These are phyloP conservation scores for Diversispora epigaea DNA, from an alignment of 192 early-diverging fungal genomes.

Conservation along the genomic window DNA sequence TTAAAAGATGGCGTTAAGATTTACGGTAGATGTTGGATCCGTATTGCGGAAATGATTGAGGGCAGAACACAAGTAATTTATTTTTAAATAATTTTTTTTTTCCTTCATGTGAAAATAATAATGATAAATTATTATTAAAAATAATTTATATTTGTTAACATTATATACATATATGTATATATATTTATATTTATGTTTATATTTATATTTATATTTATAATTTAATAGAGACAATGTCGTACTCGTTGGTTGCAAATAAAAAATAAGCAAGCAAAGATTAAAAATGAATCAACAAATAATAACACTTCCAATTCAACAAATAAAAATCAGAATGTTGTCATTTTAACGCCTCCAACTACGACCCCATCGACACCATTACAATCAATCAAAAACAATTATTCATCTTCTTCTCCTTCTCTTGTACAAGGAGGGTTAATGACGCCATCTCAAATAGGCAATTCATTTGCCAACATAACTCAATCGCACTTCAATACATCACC, in stretches of 20 bases:
- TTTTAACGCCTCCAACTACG: constrained; percentile 19
- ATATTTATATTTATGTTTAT: neutral
- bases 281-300: neutral
- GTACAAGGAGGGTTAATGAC: too few species aligned
- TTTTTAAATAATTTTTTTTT: neutral
- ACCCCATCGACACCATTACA: constrained; percentile 17
- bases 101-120: neutral
- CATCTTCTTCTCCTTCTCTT: too few species aligned
- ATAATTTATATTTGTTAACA: neutral
- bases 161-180: too few species aligned
- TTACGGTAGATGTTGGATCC: constrained; percentile 56
- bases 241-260: constrained; percentile 61
- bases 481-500: too few species aligned
- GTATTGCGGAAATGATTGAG: constrained; percentile 55
- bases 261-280: constrained; percentile 42
- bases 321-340: neutral
- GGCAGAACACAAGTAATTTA: constrained; percentile 54
- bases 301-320: neutral
- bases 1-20: constrained; percentile 54
- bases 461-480: too few species aligned
- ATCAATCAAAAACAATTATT: neutral
- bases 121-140: neutral
- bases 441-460: too few species aligned
- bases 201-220: neutral
- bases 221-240: constrained; percentile 53